A percentile compares a stretch with the other conserved stretches of the same genome.
These are phyloP conservation scores for Chalciporus piperatoides DNA, from an alignment of 1,284 basidiomycete genomes.

Conservation along the genomic window DNA sequence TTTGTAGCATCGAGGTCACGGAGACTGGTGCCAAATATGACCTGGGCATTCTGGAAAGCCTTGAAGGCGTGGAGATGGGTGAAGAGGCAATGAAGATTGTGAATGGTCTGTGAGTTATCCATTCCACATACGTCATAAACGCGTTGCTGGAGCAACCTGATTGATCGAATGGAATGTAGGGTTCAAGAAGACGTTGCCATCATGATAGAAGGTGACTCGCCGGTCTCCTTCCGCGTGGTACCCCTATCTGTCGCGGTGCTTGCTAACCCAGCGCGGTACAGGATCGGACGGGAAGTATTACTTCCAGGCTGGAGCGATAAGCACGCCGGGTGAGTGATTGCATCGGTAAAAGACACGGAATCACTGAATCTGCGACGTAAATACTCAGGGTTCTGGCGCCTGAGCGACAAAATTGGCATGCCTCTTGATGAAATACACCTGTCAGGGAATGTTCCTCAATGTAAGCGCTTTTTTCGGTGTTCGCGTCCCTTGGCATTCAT, in stretches of 20 bases:
- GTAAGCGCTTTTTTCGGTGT: slow-evolving; percentile 39
- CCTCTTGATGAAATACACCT: slow-evolving; percentile 69
- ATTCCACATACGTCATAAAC: neutral
- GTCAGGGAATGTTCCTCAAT: slow-evolving; percentile 63
- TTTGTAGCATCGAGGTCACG: slow-evolving; percentile 50
- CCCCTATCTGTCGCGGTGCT: slow-evolving; percentile 17
- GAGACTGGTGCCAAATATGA: slow-evolving; percentile 50
- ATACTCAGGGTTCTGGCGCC: slow-evolving; percentile 68
- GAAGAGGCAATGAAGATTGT: slow-evolving; percentile 57
- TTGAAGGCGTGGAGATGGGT: slow-evolving; percentile 11
- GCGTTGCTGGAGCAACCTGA: slow-evolving; percentile 8
- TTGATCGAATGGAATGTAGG: slow-evolving; percentile 15
- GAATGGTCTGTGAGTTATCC: slow-evolving; percentile 48
- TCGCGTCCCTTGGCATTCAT: neutral
- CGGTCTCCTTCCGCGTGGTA: slow-evolving; percentile 8
- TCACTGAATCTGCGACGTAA: neutral
- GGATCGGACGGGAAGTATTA: slow-evolving; percentile 65
- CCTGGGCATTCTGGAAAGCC: slow-evolving; percentile 37
- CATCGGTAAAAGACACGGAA: neutral
- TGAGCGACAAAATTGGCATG: slow-evolving; percentile 73
- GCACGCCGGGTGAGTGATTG: slow-evolving; percentile 50
- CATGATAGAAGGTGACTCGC: slow-evolving; percentile 60
- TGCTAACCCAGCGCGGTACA: slow-evolving; percentile 27
- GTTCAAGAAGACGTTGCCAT: slow-evolving; percentile 70
- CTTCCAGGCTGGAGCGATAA: slow-evolving; percentile 69